These are phyloP conservation scores for Heliosperma pusillum DNA, from an alignment of 148 eudicot species.

Conservation along the genomic window DNA sequence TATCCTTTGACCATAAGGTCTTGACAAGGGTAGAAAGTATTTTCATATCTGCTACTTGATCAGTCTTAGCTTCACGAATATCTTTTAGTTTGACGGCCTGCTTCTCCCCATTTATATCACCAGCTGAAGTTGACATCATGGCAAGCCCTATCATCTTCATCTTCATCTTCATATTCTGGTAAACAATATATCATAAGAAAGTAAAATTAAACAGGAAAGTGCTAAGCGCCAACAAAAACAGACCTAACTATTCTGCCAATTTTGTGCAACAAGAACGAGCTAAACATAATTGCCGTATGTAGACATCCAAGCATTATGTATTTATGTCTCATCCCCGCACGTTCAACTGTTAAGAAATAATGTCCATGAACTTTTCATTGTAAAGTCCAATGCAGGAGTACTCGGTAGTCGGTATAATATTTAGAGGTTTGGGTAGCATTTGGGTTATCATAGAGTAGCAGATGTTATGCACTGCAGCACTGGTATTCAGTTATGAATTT, in stretches of 20 bases:
- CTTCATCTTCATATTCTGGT: conserved; percentile 47
- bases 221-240: neutral
- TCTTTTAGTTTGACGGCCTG: conserved; percentile 34
- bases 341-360: neutral
- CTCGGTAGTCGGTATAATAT: no score
- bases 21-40: conserved; percentile 67
- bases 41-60: conserved; percentile 51
- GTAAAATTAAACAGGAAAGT: neutral
- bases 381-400: no score
- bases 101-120: conserved; percentile 40
- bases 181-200: conserved; percentile 13
- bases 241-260: neutral
- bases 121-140: conserved; percentile 46
- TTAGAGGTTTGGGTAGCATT: no score
- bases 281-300: no score
- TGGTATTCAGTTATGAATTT: no score
- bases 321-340: neutral
- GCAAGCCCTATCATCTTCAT: conserved; percentile 49
- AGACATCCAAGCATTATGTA: neutral
- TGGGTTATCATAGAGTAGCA: no score
- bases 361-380: neutral
- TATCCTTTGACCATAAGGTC: conserved; percentile 83
- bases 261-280: neutral
- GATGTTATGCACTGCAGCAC: no score
- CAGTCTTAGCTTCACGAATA: conserved; percentile 32